Evolutionary conservation across 805 yeast species (phyloP).

Genomic region (Schizosaccharomyces octosporus): DNA sequence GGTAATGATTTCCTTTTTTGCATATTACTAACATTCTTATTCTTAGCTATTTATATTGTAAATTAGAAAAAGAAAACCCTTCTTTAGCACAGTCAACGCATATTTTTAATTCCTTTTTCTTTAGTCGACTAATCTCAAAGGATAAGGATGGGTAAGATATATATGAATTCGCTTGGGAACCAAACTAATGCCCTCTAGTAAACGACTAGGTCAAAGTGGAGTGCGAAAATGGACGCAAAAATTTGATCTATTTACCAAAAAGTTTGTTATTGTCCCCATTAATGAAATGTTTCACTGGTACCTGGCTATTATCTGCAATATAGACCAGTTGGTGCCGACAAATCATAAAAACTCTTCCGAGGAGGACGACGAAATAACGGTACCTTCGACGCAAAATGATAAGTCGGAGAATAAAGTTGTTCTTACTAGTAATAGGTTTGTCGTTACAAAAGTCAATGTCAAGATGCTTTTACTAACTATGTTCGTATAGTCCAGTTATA

Average conservation of each 20-base stretch:
- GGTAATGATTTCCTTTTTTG: not conserved
- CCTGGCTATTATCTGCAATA: slow-evolving; percentile 42
- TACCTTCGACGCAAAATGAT: not conserved
- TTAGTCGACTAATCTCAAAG: slow-evolving; percentile 25
- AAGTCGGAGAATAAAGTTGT: not conserved
- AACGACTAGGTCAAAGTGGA: slow-evolving; percentile 26
- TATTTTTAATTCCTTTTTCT: slow-evolving; percentile 67
- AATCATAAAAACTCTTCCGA: not conserved
- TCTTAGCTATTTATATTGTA: not conserved
- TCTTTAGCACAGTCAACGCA: slow-evolving; percentile 18
- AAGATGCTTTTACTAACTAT: too few species aligned
- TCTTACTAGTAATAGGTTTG: not conserved
- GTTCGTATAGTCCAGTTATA: slow-evolving; percentile 14
- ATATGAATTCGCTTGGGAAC: not conserved
- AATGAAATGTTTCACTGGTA: slow-evolving; percentile 72
- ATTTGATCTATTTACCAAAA: slow-evolving; percentile 32
- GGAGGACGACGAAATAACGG: not conserved
- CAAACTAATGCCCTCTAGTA: not conserved
- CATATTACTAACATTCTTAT: not conserved
- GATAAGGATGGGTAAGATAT: slow-evolving; percentile 3
- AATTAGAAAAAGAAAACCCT: not conserved
- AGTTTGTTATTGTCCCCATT: slow-evolving; percentile 52
- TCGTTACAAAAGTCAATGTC: not conserved
- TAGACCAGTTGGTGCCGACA: slow-evolving; percentile 7
- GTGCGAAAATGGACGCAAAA: slow-evolving; percentile 60